Evolutionary conservation across 2,329 filamentous ascomycete species (phyloP).

Genomic region (Fusarium succisae): DNA sequence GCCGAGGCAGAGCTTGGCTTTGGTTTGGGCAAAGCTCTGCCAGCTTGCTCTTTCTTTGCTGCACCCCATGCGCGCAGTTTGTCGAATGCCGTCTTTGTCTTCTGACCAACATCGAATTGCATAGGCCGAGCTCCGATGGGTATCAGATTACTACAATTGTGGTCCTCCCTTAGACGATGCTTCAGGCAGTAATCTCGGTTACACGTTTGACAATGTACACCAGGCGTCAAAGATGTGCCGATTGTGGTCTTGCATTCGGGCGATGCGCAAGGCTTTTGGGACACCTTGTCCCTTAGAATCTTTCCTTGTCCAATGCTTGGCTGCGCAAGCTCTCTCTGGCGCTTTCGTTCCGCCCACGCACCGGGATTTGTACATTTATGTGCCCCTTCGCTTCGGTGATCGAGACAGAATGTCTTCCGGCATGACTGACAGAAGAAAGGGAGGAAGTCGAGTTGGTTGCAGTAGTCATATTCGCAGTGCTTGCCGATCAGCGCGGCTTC

Average conservation of each 20-base stretch:
- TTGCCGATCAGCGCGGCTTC: conserved; percentile 88
- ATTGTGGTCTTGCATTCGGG: conserved; percentile 75
- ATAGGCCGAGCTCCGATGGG: conserved; percentile 61
- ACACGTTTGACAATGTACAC: conserved; percentile 76
- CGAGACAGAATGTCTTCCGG: conserved; percentile 84
- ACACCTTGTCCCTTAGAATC: conserved; percentile 62
- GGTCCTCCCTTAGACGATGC: conserved; percentile 80
- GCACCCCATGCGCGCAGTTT: conserved; percentile 83
- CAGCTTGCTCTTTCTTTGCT: conserved; percentile 73
- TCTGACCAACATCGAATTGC: conserved; percentile 63
- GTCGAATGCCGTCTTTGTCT: conserved; percentile 77
- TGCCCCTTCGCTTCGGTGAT: conserved; percentile 86
- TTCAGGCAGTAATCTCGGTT: conserved; percentile 81
- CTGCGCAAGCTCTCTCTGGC: conserved; percentile 62
- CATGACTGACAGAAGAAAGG: conserved; percentile 95
- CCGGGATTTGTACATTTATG: conserved; percentile 74
- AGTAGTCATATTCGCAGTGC: conserved; percentile 92
- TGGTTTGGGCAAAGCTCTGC: conserved; percentile 67
- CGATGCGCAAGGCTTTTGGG: conserved; percentile 74
- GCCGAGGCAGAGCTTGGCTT: conserved; percentile 71
- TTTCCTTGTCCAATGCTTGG: conserved; percentile 64
- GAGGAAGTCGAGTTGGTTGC: conserved; percentile 94
- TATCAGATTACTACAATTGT: conserved; percentile 83
- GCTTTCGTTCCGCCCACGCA: conserved; percentile 68
- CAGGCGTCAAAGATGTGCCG: conserved; percentile 72